These are phyloP conservation scores for Metschnikowia lunata DNA, from an alignment of 805 yeast genomes.

Conservation along the genomic window DNA sequence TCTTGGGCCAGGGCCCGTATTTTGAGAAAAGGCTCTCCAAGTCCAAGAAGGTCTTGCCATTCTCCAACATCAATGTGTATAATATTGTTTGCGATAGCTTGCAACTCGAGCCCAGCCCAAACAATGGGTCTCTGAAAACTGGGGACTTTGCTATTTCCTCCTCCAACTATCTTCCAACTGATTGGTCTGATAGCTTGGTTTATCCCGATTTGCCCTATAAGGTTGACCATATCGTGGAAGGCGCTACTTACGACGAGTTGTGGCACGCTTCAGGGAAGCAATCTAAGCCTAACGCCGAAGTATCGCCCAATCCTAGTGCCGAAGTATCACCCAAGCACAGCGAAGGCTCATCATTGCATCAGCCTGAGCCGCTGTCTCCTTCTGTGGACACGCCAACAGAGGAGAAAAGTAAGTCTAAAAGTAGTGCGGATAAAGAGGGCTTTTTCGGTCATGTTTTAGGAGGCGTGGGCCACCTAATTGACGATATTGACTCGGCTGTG, in stretches of 20 bases:
- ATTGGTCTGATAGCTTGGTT: conserved; percentile 44
- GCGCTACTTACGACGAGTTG: conserved; percentile 50
- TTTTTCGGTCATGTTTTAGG: conserved; percentile 16
- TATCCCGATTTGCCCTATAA: conserved; percentile 52
- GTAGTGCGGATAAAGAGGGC: neutral
- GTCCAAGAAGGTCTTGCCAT: conserved; percentile 48
- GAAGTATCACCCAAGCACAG: neutral
- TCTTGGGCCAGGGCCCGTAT: conserved; percentile 78
- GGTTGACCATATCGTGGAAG: conserved; percentile 40
- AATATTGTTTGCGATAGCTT: conserved; percentile 68
- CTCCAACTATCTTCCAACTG: conserved; percentile 28
- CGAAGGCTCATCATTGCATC: neutral
- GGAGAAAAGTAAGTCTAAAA: neutral
- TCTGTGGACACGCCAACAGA: neutral
- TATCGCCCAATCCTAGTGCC: neutral
- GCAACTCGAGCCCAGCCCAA: conserved; percentile 45
- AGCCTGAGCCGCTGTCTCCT: neutral
- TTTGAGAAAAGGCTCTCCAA: conserved; percentile 40
- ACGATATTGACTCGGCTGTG: conserved; percentile 14
- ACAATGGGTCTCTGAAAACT: conserved; percentile 49
- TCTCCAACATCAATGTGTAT: conserved; percentile 69
- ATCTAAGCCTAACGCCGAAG: conserved; percentile 4
- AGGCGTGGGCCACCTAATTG: conserved; percentile 16
- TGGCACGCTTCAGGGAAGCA: conserved; percentile 20
- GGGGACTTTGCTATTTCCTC: conserved; percentile 19